phyloP scores from a whole-genome alignment of 1,284 basidiomycete genomes.

The Abortiporus biennis region DNA sequence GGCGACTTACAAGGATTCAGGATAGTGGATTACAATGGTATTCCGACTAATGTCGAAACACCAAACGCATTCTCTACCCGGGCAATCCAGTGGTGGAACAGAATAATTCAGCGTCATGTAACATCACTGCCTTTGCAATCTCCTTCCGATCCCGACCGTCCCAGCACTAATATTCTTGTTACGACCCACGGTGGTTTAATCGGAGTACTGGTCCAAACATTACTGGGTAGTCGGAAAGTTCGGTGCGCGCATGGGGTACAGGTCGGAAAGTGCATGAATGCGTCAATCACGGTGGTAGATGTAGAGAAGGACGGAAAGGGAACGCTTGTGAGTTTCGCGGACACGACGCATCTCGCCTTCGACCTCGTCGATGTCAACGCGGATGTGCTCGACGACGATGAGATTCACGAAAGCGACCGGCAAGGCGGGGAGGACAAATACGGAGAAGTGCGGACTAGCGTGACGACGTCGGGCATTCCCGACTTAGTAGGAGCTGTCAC shows the following conservation, averaged over 20 bases:
- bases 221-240: conserved; percentile 37
- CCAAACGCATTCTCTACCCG: conserved; percentile 37
- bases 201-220: conserved; percentile 37
- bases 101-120: conserved; percentile 34
- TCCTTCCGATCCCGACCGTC: not conserved
- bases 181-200: conserved; percentile 67
- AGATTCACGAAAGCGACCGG: not conserved
- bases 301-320: conserved; percentile 33
- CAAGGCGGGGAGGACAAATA: not conserved
- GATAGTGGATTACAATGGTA: conserved; percentile 11
- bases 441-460: not conserved
- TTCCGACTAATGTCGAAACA: conserved; percentile 27
- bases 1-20: conserved; percentile 55
- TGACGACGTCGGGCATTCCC: not conserved
- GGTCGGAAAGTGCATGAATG: conserved; percentile 43
- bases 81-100: conserved; percentile 55
- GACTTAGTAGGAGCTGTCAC: not conserved
- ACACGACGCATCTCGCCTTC: conserved; percentile 44
- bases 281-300: conserved; percentile 57
- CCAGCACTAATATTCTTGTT: conserved; percentile 48
- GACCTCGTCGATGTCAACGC: conserved; percentile 39
- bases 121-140: conserved; percentile 12
- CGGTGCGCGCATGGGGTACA: conserved; percentile 33
- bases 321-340: conserved; percentile 46
- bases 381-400: conserved; percentile 32